Conservation (phyloP, 2,329 filamentous ascomycete genomes). For the Amylocarpus encephaloides region DNA sequence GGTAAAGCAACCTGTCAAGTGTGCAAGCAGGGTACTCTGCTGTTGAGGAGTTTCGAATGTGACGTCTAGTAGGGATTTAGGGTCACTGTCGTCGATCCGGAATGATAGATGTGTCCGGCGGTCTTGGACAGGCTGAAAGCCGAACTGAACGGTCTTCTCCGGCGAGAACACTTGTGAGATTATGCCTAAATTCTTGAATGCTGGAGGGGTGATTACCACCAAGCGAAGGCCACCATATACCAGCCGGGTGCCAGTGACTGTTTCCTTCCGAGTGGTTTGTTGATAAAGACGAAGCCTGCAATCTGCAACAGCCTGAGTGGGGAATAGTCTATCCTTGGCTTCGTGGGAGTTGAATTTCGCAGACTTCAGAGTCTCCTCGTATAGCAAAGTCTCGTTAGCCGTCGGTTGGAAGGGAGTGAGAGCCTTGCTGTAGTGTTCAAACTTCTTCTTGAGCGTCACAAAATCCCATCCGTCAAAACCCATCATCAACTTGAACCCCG, state of each 20-base stretch:
- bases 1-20: slow-evolving; percentile 64
- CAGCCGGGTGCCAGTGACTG: slow-evolving; percentile 62
- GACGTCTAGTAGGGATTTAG: slow-evolving; percentile 41
- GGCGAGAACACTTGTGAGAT: slow-evolving; percentile 62
- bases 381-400: slow-evolving; percentile 61
- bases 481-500: slow-evolving; percentile 65
- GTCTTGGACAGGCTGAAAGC: slow-evolving; percentile 46
- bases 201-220: slow-evolving; percentile 67
- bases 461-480: slow-evolving; percentile 68
- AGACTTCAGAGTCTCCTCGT: slow-evolving; percentile 60
- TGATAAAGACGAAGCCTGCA: slow-evolving; percentile 73
- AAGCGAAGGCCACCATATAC: slow-evolving; percentile 73
- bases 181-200: slow-evolving; percentile 67
- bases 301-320: slow-evolving; percentile 44
- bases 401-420: slow-evolving; percentile 42
- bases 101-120: not conserved
- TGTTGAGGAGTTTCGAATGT: slow-evolving; percentile 66
- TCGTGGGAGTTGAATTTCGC: slow-evolving; percentile 36
- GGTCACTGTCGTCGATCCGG: not conserved
- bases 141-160: slow-evolving; percentile 64
- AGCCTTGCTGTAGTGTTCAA: slow-evolving; percentile 64
- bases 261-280: slow-evolving; percentile 56
- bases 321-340: not conserved
- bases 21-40: slow-evolving; percentile 61
- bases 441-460: slow-evolving; percentile 70